Percentiles rank a stretch among this genome's conserved stretches.
Conservation (phyloP, 352 stramenopile species). For the Phytophthora megakarya region DNA sequence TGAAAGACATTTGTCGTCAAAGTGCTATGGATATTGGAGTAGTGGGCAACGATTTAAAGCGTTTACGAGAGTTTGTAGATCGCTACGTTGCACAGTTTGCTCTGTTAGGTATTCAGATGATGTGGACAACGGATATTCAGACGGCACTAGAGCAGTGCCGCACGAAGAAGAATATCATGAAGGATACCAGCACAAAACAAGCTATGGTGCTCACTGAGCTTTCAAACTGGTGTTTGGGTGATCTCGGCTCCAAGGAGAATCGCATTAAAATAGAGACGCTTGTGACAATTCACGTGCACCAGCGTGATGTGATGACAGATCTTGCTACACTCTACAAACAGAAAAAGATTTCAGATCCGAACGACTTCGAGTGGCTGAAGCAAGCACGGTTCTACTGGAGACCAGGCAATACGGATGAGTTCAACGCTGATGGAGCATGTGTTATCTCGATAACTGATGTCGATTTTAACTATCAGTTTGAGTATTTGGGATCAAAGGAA, state of each 20-base stretch:
- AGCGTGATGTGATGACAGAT: constrained; percentile 97
- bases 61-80: constrained; percentile 94
- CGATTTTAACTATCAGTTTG: constrained; percentile 99
- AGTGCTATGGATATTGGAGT: constrained; percentile 93
- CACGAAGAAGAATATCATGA: constrained; percentile 97
- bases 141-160: constrained; percentile 94
- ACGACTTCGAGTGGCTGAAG: constrained; percentile 99
- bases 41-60: constrained; percentile 92
- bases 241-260: constrained; percentile 96
- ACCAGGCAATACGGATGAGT: constrained; percentile 93
- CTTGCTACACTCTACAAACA: constrained; percentile 93
- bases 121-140: constrained; percentile 97
- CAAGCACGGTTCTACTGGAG: constrained; percentile 99
- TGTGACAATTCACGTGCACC: constrained; percentile 98
- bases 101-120: constrained; percentile 96
- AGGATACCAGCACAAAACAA: constrained; percentile 96
- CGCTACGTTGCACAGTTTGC: constrained; percentile 95
- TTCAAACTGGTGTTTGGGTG: constrained; percentile 96
- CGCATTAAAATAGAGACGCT: constrained; percentile 98
- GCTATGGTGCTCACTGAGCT: constrained; percentile 93
- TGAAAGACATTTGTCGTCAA: constrained; percentile 97
- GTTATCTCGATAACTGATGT: constrained; percentile 98
- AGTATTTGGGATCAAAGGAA: constrained; percentile 98
- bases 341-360: constrained; percentile 97
- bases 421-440: constrained; percentile 93